Conservation (phyloP, 257 asterid species). For the Solanum chilense region DNA sequence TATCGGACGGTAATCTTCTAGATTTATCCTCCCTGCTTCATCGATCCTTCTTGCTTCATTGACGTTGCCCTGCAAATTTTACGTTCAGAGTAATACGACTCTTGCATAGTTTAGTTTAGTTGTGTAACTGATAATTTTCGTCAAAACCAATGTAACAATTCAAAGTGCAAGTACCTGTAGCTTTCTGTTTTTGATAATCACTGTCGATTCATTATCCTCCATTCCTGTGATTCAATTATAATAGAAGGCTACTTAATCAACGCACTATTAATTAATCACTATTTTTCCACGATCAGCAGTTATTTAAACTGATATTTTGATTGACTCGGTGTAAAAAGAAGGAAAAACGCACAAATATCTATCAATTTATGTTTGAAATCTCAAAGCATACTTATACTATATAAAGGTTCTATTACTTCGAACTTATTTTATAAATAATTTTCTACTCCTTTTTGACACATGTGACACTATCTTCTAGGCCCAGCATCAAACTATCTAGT, state of each 20-base stretch:
- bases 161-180: conserved; percentile 34
- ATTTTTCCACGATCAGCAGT: too few species aligned
- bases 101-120: not conserved
- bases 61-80: conserved; percentile 10
- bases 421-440: too few species aligned
- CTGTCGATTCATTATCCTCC: not conserved
- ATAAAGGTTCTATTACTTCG: accelerated
- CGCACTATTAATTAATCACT: not conserved
- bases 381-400: too few species aligned
- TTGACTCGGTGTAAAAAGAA: too few species aligned
- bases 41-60: not conserved
- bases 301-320: too few species aligned
- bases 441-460: too few species aligned
- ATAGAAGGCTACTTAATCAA: not conserved
- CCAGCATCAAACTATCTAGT: too few species aligned
- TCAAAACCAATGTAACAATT: not conserved
- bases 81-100: not conserved
- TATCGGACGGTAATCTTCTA: conserved; percentile 55
- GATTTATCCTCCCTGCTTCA: conserved; percentile 3
- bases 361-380: too few species aligned
- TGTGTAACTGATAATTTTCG: not conserved
- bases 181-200: conserved; percentile 31
- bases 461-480: too few species aligned
- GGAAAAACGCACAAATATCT: too few species aligned
- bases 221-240: not conserved